Conservation (phyloP, 495 filamentous ascomycete genomes). For the Parathielavia appendiculata region DNA sequence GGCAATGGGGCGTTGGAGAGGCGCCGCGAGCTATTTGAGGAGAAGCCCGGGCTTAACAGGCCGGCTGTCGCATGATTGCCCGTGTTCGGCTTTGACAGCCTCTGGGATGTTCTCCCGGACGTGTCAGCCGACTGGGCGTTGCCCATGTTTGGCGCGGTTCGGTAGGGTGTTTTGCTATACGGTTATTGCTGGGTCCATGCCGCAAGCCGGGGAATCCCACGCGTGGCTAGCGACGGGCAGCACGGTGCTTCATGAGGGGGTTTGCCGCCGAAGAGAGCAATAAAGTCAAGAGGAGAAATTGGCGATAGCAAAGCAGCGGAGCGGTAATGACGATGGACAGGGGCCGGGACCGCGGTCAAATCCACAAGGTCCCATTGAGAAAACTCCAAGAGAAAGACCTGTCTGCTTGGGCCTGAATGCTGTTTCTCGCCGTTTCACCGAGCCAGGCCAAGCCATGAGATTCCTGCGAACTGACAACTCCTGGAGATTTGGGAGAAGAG, state of each 20-base stretch:
- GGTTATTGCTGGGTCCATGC: slow-evolving; percentile 41
- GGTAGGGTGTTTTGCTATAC: slow-evolving; percentile 37
- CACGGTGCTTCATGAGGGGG: slow-evolving; percentile 24
- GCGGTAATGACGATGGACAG: slow-evolving; percentile 2
- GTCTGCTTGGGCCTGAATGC: slow-evolving; percentile 14
- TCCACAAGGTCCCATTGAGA: not conserved
- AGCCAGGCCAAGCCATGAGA: not conserved
- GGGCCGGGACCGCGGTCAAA: not conserved
- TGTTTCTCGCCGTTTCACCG: slow-evolving; percentile 15
- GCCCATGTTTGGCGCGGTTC: slow-evolving; percentile 36
- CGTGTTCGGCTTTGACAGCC: slow-evolving; percentile 46
- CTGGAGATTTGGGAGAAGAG: not conserved
- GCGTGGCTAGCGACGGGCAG: slow-evolving; percentile 21
- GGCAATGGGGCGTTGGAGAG: slow-evolving; percentile 29
- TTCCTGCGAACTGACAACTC: not conserved
- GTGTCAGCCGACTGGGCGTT: slow-evolving; percentile 44
- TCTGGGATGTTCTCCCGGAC: slow-evolving; percentile 38
- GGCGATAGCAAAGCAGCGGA: not conserved
- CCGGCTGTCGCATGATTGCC: slow-evolving; percentile 42
- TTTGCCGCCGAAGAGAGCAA: slow-evolving; percentile 4
- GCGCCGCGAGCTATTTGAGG: slow-evolving; percentile 32
- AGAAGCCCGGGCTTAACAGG: slow-evolving; percentile 38
- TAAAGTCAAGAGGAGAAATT: slow-evolving; percentile 19
- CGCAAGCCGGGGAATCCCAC: slow-evolving; percentile 22
- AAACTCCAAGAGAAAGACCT: slow-evolving; percentile 17